Base-by-base conservation (phyloP, 805 yeast genomes). In the Saturnispora saitoi region DNA sequence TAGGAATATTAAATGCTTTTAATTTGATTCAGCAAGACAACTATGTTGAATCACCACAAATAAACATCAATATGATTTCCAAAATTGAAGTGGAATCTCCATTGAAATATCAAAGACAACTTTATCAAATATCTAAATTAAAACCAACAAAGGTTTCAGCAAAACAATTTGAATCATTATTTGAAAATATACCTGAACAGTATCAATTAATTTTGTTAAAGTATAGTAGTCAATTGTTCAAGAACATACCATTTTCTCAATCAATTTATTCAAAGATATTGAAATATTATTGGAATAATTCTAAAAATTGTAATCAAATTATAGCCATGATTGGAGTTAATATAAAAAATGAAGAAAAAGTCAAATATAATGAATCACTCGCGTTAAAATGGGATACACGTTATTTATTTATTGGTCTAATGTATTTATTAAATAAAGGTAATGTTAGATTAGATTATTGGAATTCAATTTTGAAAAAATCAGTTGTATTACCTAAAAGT, bases 371-470 rank as follows among this genome's bases (percentile, higher is more conserved):
- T 24, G 39, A 46, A n/a, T 14, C 17, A 15, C 6, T 40, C 7
- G n/a, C 42, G 14, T 26, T 39, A 10, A 46, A 46, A 32, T 46
- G 28, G 28, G 48, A 38, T 32, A 24, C n/a, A n/a, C 10, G 22
- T 3, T 46, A 46, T 14, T n/a, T 46, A 17, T 22, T 32, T 15
- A 14, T 40, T 20, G 40, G 20, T 2, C 19, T 40, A 11, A 32
- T 37, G 24, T 14, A 26, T 24, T 15, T 40, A 11, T 15, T 46
- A 14, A 46, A 46, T 28, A 37, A 39, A 29, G 24, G 37, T 20
- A 32, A 31, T 17, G 28, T 29, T 14, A 39, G 37, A 28, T 26
- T 46, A 26, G 44, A 40, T 32, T 12, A 24, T n/a, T 39, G 42
- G 20, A 31, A 9, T 4, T 14, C 8, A 17, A 32, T 39, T 17